These are phyloP conservation scores for Aspergillus pseudoterreus DNA, from an alignment of 2,329 filamentous ascomycete genomes.

Conservation along the genomic window DNA sequence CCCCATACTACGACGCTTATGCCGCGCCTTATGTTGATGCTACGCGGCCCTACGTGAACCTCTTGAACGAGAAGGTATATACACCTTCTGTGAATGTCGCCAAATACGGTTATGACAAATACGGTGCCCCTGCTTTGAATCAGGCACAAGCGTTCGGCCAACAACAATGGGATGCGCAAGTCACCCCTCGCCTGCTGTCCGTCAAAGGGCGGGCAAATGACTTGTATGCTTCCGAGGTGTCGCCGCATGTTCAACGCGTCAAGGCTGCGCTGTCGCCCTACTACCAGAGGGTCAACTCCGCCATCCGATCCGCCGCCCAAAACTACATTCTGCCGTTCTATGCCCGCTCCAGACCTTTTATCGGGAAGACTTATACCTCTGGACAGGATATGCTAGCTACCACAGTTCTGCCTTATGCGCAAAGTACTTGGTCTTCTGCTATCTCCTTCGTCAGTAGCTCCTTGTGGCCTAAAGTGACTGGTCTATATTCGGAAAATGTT, in stretches of 20 bases:
- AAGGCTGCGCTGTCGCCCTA: constrained; percentile 64
- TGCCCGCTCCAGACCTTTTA: constrained; percentile 69
- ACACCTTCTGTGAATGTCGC: constrained; percentile 64
- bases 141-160: constrained; percentile 64
- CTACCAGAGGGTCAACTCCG: constrained; percentile 69
- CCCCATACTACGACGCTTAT: constrained; percentile 83
- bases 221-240: constrained; percentile 68
- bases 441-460: constrained; percentile 69
- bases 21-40: constrained; percentile 51
- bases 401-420: constrained; percentile 68
- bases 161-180: constrained; percentile 72
- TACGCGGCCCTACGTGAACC: constrained; percentile 64
- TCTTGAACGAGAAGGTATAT: constrained; percentile 60
- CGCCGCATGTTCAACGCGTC: constrained; percentile 67
- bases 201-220: constrained; percentile 59
- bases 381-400: constrained; percentile 64
- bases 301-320: constrained; percentile 17
- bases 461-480: constrained; percentile 75
- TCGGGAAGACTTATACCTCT: constrained; percentile 62
- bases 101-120: constrained; percentile 58
- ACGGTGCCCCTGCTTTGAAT: constrained; percentile 70
- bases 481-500: constrained; percentile 84
- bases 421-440: constrained; percentile 66
- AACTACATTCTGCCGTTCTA: constrained; percentile 72
- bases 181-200: constrained; percentile 69